Evolutionary conservation across 495 filamentous ascomycete species (phyloP), one percentile per base, ranked within the genome.

Genomic region (Pseudotulostoma volvatum): DNA sequence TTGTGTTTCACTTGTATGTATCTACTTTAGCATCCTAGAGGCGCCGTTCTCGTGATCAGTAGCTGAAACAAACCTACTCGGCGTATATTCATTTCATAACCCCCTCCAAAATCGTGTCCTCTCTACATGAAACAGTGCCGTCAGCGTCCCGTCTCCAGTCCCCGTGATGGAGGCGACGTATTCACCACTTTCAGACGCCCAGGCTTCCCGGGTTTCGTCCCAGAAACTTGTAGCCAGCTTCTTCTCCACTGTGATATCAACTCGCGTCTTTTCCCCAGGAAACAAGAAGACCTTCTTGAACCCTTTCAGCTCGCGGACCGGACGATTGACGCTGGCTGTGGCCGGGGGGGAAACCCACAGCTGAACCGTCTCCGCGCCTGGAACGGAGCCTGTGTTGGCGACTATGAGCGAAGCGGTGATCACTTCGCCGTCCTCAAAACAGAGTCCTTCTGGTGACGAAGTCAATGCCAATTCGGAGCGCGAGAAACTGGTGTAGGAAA

Each of bases 161-260:
- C 75, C 77, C 11, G 65, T 72, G 39, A 88, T 68, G 40, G 77
- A 44, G 8, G 82, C 73, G 34, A 71, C 57, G 51, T 85, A 93
- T 11, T 44, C 52, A 0, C 84, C 84, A 58, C 81, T 73, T 56
- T 90, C 85, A 0, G 76, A 77, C 18, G 84, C 72, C 83, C 84
- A 93, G 20, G 67, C 70, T 20, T 63, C 57, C 9, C 76, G 55
- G 21, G 70, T 63, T 43, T 81, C 77, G 44, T 92, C 84, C 59
- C 76, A 92, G 64, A 83, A 92, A 38, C 84, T 82, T 1, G 79
- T 76, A 0, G 82, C 76, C 18, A 76, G 64, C 44, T 82, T 76
- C 61, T 79, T 82, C 46, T 86, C 75, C 3, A 87, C 51, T 7
- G 49, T 45, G 1, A 93, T 64, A 13, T 65, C 54, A n/a, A 87